These are phyloP conservation scores for Cephaloascus albidus DNA, from an alignment of 805 yeast genomes.

Conservation along the genomic window DNA sequence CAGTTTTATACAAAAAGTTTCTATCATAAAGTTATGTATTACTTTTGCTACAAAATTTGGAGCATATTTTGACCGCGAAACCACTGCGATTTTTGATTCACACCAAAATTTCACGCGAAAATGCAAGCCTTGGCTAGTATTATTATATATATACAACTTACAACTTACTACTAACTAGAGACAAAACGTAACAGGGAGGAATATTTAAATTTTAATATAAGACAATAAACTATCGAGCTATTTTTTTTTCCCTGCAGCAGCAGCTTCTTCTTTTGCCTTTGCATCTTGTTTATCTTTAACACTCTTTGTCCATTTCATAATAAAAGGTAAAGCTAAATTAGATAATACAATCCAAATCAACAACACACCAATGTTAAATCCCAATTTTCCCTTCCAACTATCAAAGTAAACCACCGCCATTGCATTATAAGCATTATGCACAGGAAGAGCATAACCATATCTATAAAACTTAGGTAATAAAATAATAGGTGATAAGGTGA, in stretches of 20 bases:
- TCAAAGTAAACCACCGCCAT: slow-evolving; percentile 21
- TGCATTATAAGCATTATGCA: slow-evolving; percentile 16
- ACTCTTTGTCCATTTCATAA: slow-evolving; percentile 12
- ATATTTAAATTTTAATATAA: too few relatives aligned
- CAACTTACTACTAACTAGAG: too few relatives aligned
- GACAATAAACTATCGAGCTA: neutral
- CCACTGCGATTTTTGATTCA: too few relatives aligned
- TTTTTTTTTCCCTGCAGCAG: neutral
- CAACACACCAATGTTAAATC: slow-evolving; percentile 20
- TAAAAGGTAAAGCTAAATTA: slow-evolving; percentile 16
- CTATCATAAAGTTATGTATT: too few relatives aligned
- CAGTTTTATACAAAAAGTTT: too few relatives aligned
- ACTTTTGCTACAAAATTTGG: too few relatives aligned
- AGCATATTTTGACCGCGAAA: too few relatives aligned
- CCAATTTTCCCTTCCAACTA: slow-evolving; percentile 23
- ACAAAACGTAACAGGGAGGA: too few relatives aligned
- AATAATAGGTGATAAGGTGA: slow-evolving; percentile 18
- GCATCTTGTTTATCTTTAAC: slow-evolving; percentile 4
- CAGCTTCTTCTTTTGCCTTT: slow-evolving; percentile 4
- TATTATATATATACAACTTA: too few relatives aligned
- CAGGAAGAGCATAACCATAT: slow-evolving; percentile 21
- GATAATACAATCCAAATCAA: slow-evolving; percentile 19
- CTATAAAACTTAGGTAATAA: slow-evolving; percentile 17
- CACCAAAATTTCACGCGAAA: too few relatives aligned
- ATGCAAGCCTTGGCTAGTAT: too few relatives aligned